A percentile compares a stretch with the other conserved stretches of the same genome.
Evolutionary conservation across 441 rosid species (phyloP).

Genomic region (Breynia disticha): DNA sequence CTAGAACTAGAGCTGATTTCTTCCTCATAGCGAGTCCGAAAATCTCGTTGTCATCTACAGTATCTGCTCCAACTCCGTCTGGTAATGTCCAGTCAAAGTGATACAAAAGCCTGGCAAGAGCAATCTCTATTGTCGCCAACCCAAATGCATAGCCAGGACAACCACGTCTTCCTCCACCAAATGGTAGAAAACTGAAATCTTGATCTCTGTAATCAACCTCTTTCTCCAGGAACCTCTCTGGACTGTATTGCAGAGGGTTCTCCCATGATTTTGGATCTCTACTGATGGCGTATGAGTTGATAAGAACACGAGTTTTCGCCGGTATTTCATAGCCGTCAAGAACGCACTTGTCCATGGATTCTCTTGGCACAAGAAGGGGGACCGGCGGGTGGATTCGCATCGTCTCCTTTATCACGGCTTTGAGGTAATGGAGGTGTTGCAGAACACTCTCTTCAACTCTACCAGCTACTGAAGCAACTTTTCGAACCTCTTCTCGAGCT

Average conservation of each 20-base stretch:
- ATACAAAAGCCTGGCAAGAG: constrained; percentile 25
- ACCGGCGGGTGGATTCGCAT: constrained; percentile 32
- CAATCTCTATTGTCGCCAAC: constrained; percentile 16
- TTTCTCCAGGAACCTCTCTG: constrained; percentile 24
- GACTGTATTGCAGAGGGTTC: constrained; percentile 20
- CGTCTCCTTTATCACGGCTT: constrained; percentile 29
- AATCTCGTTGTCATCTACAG: constrained; percentile 19
- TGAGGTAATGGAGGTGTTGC: constrained; percentile 18
- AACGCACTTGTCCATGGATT: constrained; percentile 23
- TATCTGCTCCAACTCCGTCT: constrained; percentile 10
- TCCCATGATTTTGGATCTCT: constrained; percentile 23
- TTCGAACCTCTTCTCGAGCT: constrained; percentile 24
- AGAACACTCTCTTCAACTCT: constrained; percentile 16
- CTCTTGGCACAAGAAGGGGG: constrained; percentile 28
- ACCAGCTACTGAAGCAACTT: constrained; percentile 3
- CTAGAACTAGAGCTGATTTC: constrained; percentile 22
- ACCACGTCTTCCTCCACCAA: constrained; percentile 35
- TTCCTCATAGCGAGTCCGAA: constrained; percentile 36
- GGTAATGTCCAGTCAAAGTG: constrained; percentile 33
- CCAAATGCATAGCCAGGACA: constrained; percentile 27
- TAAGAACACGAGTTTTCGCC: constrained; percentile 23
- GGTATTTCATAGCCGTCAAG: constrained; percentile 28
- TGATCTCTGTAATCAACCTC: constrained; percentile 19
- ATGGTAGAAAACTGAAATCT: constrained; percentile 31
- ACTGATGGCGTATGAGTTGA: constrained; percentile 22